Evolutionary conservation across 495 filamentous ascomycete species (phyloP).

Genomic region (Trichocladium uniseriatum): DNA sequence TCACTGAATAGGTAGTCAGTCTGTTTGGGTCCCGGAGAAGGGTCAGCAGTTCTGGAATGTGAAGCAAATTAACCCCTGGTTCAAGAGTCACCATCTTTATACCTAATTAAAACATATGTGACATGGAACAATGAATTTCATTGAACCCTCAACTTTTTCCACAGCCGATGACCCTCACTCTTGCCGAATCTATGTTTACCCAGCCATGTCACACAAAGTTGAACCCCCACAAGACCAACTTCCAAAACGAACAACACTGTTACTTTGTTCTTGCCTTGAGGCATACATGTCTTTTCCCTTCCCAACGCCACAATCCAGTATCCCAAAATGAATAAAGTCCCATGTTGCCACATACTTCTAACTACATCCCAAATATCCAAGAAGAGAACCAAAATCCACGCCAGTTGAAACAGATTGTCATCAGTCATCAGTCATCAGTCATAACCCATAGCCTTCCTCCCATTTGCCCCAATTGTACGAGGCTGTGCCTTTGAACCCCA

Average conservation of each 20-base stretch:
- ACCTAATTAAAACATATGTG: too few species aligned
- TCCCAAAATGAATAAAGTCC: neutral
- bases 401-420: neutral
- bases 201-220: too few species aligned
- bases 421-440: constrained; percentile 12
- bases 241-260: neutral
- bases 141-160: too few species aligned
- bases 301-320: neutral
- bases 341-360: constrained; percentile 1
- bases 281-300: constrained; percentile 3
- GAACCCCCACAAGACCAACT: too few species aligned
- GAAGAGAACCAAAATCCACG: neutral
- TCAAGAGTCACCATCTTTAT: too few species aligned
- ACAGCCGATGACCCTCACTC: too few species aligned
- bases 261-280: constrained; percentile 1
- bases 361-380: neutral
- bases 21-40: too few species aligned
- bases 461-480: constrained; percentile 7
- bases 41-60: too few species aligned
- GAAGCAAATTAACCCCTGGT: too few species aligned
- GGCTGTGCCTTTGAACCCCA: neutral
- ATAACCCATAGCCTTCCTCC: constrained; percentile 12
- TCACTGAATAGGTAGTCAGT: too few species aligned
- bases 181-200: too few species aligned
- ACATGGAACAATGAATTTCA: too few species aligned